Evolutionary conservation across 768 basidiomycete species (phyloP).

Genomic region (Tephrocybe sp.): DNA sequence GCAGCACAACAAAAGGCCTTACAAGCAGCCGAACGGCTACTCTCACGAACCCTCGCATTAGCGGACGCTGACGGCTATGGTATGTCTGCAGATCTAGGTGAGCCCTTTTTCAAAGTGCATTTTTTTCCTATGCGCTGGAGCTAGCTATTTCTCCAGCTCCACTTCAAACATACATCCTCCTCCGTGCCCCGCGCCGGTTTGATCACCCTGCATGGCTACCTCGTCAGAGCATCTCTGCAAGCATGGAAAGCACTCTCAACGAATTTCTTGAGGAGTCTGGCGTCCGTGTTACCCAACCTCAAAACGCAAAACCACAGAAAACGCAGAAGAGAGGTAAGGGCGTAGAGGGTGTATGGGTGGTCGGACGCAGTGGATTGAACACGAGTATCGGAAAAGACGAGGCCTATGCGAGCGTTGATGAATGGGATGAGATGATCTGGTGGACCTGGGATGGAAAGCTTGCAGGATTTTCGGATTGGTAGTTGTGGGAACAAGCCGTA

Average conservation of each 20-base stretch:
- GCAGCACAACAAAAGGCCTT: slow-evolving; percentile 26
- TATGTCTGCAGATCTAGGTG: slow-evolving; percentile 29
- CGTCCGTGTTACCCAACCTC: slow-evolving; percentile 3
- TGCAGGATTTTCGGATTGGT: slow-evolving; percentile 52
- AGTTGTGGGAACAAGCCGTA: not conserved
- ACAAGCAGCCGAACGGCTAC: slow-evolving; percentile 29
- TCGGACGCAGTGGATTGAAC: slow-evolving; percentile 23
- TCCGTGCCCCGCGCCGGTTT: slow-evolving; percentile 47
- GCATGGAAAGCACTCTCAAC: slow-evolving; percentile 35
- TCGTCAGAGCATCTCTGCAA: slow-evolving; percentile 36
- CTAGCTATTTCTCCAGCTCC: slow-evolving; percentile 28
- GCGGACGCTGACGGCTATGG: slow-evolving; percentile 27
- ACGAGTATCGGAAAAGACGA: slow-evolving; percentile 8
- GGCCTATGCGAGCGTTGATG: slow-evolving; percentile 21
- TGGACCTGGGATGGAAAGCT: slow-evolving; percentile 62
- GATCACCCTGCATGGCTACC: slow-evolving; percentile 45
- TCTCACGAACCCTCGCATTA: slow-evolving; percentile 29
- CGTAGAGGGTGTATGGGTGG: slow-evolving; percentile 51
- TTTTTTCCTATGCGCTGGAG: not conserved
- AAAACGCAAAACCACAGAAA: not conserved
- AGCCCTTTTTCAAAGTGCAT: not conserved
- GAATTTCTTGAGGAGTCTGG: slow-evolving; percentile 39
- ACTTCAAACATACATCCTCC: slow-evolving; percentile 43
- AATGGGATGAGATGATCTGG: slow-evolving; percentile 55
- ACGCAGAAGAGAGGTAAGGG: slow-evolving; percentile 22